Evolutionary conservation across 257 asterid genomes (phyloP), one percentile per base, ranked within the genome.

Genomic region (Primulina huaijiensis): DNA sequence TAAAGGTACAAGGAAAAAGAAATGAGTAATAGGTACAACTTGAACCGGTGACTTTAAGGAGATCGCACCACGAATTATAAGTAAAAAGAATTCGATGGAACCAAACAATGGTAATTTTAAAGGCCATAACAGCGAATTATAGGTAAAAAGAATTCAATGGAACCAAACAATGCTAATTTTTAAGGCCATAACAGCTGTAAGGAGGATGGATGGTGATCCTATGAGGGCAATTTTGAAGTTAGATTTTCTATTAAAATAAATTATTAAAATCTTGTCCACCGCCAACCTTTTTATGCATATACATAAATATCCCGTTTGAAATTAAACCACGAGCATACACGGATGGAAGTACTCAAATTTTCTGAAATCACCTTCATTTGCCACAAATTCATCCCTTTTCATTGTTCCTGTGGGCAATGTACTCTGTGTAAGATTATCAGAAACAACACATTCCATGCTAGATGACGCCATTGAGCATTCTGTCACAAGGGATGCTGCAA

Each of bases 291-390:
- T 2, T 50, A 50, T 50, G 17, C 16, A 50, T 33, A 33, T 5
- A 3, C 57, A 50, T 50, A 5, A 5, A 5, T 50, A 50, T 25
- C 8, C 25, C 30, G 55, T 58, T n/a, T 68, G 57, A 56, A 29
- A 59, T n/a, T 17, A 50, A 4, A 50, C 57, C 57, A 14, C 57
- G 17, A 50, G 20, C 57, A 50, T 7, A 33, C 7, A n/a, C 23
- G 66, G 9, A 31, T 21, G 56, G 56, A 70, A 55, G 12, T 29
- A 53, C 29, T n/a, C 23, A 40, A 33, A 35, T 4, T 46, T 69
- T 43, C 29, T 58, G 55, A 77, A 72, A 61, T 75, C 74, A 88
- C 92, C 96, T 84, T 71, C 82, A 72, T 34, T 21, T 72, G 68
- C 65, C 65, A 71, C 50, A 60, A 64, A 78, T 62, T 23, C 79